Evolutionary conservation across 1,284 basidiomycete genomes (phyloP).

Genomic region (Rhodotorula sp.): DNA sequence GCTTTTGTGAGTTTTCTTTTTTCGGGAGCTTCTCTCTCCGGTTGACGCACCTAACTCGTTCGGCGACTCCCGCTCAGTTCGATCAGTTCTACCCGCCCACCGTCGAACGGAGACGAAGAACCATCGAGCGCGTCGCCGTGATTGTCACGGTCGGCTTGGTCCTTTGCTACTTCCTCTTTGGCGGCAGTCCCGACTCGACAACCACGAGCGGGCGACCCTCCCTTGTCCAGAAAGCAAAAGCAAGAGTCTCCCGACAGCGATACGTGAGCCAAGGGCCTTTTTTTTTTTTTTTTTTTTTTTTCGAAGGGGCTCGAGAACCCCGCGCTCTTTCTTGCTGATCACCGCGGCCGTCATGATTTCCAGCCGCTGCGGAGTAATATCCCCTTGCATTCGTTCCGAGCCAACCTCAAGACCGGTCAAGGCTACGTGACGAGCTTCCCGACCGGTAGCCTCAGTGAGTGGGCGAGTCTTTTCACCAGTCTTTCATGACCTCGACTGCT

Average conservation of each 20-base stretch:
- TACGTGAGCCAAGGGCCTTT: constrained; percentile 10
- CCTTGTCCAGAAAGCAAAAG: constrained; percentile 23
- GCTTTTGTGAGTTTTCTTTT: constrained; percentile 13
- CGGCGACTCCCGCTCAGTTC: constrained; percentile 14
- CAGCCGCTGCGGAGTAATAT: constrained; percentile 30
- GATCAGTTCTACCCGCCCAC: constrained; percentile 25
- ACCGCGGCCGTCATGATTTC: no score
- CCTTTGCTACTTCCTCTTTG: constrained; percentile 6
- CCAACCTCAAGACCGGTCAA: constrained; percentile 20
- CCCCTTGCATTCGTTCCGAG: constrained; percentile 33
- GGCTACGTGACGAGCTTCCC: constrained; percentile 40
- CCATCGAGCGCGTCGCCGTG: constrained; percentile 17
- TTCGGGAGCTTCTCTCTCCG: no score
- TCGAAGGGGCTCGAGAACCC: no score
- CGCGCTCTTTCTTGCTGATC: no score
- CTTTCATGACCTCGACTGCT: not conserved
- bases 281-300: no score
- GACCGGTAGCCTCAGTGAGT: constrained; percentile 36
- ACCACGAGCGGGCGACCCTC: not conserved
- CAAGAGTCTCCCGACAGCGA: constrained; percentile 11
- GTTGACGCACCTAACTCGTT: not conserved
- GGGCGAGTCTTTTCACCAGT: accelerated
- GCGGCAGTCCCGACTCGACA: not conserved
- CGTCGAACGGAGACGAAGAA: constrained; percentile 20
- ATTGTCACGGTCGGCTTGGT: not conserved